Percentiles rank a stretch among this genome's conserved stretches.
These are phyloP conservation scores for Scheffersomyces coipomensis DNA, from an alignment of 805 yeast species.

Conservation along the genomic window DNA sequence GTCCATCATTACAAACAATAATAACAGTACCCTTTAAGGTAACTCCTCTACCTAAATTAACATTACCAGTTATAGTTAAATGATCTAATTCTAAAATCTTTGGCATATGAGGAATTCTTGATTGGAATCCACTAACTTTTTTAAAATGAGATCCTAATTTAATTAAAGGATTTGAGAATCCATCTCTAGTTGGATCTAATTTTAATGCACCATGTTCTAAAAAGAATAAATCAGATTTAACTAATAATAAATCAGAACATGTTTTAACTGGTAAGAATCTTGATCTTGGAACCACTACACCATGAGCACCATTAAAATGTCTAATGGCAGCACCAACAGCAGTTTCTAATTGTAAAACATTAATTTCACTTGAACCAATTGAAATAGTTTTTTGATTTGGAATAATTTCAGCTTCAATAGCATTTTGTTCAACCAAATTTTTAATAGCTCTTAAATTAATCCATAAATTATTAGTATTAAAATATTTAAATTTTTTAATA, in stretches of 20 bases:
- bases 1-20: constrained; percentile 95
- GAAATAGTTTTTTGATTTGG: constrained; percentile 88
- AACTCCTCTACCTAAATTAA: constrained; percentile 83
- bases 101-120: constrained; percentile 93
- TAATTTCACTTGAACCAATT: constrained; percentile 72
- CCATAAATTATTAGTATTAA: constrained; percentile 98
- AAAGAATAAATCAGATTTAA: constrained; percentile 90
- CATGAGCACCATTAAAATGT: constrained; percentile 92
- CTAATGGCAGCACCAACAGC: constrained; percentile 99
- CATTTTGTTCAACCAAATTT: constrained; percentile 81
- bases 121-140: constrained; percentile 88
- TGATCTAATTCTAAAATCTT: constrained; percentile 95
- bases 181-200: constrained; percentile 81
- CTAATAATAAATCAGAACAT: constrained; percentile 89
- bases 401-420: constrained; percentile 87
- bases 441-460: constrained; percentile 92
- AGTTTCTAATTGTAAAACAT: constrained; percentile 93
- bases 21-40: constrained; percentile 96
- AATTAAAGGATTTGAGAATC: constrained; percentile 89
- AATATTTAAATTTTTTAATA: constrained; percentile 95
- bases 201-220: constrained; percentile 89
- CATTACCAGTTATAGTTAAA: constrained; percentile 96
- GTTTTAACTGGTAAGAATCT: constrained; percentile 98
- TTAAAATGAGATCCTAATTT: constrained; percentile 96
- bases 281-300: constrained; percentile 97